Evolutionary conservation across 208 protist genomes (phyloP), one percentile per base, ranked within the genome.

Genomic region (Leishmania gerbilli): DNA sequence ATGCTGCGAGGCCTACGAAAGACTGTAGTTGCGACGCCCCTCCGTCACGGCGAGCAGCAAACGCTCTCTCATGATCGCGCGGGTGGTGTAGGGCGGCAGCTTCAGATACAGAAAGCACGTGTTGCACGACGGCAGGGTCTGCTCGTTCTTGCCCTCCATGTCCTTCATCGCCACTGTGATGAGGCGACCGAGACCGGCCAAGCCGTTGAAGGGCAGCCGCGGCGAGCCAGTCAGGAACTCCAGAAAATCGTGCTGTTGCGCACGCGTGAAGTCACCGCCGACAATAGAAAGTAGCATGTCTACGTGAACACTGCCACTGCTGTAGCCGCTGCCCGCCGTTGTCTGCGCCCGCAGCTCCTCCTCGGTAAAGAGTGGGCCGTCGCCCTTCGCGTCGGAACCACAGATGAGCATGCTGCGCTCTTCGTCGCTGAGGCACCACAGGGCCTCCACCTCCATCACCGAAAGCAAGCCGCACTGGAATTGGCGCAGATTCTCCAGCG

Each of bases 81-180:
- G 69, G 0, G 89, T 91, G 37, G 79, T 90, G 84, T 98, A 98
- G 11, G 94, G 93, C 5, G 96, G 96, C 34, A 98, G 86, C 83
- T 98, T 98, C 49, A 98, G 80, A 79, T 98, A 98, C 21, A 95
- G 74, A 67, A 98, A 98, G 82, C 96, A 98, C 3, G 96, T 98
- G 82, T 95, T 98, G 82, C 93, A 97, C 3, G 96, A 98, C 0
- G 96, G 96, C 34, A 98, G 87, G 53, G 89, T 95, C 55, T 91
- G 86, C 84, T 97, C 90, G 4, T 83, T 85, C 9, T 67, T 58
- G 40, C 77, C 86, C 40, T 96, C 95, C 81, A 98, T 86, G 31
- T 96, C 93, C 79, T 96, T 96, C 77, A 89, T 88, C 64, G 93
- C 95, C 31, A 98, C 91, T 0, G 91, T 95, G 68, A 98, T 97